Conservation (phyloP, 768 basidiomycete species). For the Peribolospora kevripleyi region DNA sequence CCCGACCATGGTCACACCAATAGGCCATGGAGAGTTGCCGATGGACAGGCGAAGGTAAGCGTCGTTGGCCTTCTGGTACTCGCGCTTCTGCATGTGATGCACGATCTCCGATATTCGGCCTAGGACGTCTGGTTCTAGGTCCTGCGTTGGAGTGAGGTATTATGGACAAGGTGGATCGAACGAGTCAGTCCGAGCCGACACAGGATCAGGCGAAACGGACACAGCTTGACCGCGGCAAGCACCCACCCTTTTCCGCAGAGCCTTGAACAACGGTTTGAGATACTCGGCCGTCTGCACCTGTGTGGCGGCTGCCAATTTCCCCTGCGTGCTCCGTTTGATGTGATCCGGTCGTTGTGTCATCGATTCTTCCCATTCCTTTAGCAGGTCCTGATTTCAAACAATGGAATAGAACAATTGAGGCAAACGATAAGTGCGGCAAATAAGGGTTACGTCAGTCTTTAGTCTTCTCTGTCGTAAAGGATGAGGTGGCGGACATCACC, state of each 20-base stretch:
- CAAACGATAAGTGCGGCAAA: neutral
- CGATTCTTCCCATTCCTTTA: slow-evolving; percentile 90
- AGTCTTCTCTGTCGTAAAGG: too few species aligned
- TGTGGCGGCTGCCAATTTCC: slow-evolving; percentile 80
- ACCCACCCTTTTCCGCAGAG: slow-evolving; percentile 53
- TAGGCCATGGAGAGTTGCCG: slow-evolving; percentile 98
- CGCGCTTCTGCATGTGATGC: slow-evolving; percentile 81
- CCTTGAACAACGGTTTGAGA: slow-evolving; percentile 85
- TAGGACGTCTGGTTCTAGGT: slow-evolving; percentile 60
- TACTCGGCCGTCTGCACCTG: slow-evolving; percentile 91
- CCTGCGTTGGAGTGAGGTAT: slow-evolving; percentile 21
- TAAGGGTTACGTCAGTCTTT: neutral
- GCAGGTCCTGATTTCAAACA: slow-evolving; percentile 25
- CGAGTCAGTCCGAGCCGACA: neutral
- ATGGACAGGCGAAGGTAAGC: slow-evolving; percentile 90
- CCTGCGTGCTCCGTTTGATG: slow-evolving; percentile 67
- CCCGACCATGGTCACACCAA: slow-evolving; percentile 99
- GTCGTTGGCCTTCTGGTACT: slow-evolving; percentile 90
- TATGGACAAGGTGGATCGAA: neutral
- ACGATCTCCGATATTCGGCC: slow-evolving; percentile 74
- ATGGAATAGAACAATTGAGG: neutral
- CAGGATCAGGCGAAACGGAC: neutral
- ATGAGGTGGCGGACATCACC: slow-evolving; percentile 1
- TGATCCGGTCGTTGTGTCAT: slow-evolving; percentile 82
- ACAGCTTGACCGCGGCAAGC: neutral